phyloP scores from a whole-genome alignment of 1,139 yeast species.

The Blastobotrys persicus region DNA sequence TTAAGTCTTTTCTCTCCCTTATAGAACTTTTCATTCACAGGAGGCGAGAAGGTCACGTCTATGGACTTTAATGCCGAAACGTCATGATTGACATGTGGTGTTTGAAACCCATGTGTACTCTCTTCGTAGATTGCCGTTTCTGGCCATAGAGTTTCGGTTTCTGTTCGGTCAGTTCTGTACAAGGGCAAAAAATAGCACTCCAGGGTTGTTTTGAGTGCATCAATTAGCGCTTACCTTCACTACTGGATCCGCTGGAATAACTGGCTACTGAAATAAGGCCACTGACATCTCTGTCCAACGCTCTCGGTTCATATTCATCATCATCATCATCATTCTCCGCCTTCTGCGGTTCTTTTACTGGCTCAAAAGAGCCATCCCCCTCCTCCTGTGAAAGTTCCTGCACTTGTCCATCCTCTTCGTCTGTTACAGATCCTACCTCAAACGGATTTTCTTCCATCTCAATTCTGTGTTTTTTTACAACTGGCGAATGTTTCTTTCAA shows the following conservation, averaged over 20 bases:
- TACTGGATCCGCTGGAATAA: constrained; percentile 2
- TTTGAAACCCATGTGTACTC: constrained; percentile 10
- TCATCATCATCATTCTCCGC: not conserved
- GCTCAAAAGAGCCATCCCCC: not conserved
- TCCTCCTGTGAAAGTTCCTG: not conserved
- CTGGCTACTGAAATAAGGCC: not conserved
- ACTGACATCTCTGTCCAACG: not conserved
- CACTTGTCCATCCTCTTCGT: not conserved
- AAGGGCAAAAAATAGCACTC: no score
- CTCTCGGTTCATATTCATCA: not conserved
- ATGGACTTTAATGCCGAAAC: constrained; percentile 2
- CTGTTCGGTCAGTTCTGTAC: no score
- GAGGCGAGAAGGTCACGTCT: constrained; percentile 2
- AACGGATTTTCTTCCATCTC: not conserved
- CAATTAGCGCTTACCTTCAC: constrained; percentile 6
- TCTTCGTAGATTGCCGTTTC: not conserved
- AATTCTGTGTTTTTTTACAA: no score
- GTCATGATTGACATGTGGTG: constrained; percentile 5
- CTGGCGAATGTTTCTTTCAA: no score
- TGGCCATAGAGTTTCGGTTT: not conserved
- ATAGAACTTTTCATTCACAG: not conserved
- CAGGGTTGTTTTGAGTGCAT: no score
- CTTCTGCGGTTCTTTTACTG: not conserved
- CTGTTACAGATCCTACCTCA: not conserved
- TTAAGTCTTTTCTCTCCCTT: constrained; percentile 8